These are phyloP conservation scores for Aleurites moluccanus DNA, from an alignment of 441 rosid species.

Conservation along the genomic window DNA sequence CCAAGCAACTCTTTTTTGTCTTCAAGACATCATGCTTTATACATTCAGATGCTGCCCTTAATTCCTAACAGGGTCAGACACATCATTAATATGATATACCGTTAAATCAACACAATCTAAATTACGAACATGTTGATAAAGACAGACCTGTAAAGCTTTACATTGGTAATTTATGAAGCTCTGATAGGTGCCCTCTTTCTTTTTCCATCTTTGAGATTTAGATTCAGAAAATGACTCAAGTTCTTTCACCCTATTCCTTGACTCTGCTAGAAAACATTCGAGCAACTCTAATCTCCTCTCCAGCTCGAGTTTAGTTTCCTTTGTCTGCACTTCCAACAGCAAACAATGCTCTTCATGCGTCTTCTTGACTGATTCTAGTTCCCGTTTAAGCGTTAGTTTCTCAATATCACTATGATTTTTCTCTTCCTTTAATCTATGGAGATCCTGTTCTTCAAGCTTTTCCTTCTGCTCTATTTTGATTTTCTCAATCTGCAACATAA, in stretches of 20 bases:
- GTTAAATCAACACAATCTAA: neutral
- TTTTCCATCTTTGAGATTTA: constrained; percentile 50
- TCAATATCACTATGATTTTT: constrained; percentile 53
- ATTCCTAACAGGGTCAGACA: constrained; percentile 21
- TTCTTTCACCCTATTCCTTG: constrained; percentile 57
- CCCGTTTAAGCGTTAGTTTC: constrained; percentile 61
- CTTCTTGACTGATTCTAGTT: constrained; percentile 18
- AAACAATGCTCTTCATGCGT: too few relatives aligned
- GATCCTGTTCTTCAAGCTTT: constrained; percentile 61
- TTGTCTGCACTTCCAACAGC: constrained; percentile 49
- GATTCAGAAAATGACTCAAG: constrained; percentile 58
- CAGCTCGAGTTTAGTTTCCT: constrained; percentile 45
- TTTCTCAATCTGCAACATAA: constrained; percentile 65
- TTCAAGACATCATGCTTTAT: constrained; percentile 35
- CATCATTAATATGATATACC: neutral
- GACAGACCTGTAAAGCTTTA: constrained; percentile 56
- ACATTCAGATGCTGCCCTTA: constrained; percentile 28
- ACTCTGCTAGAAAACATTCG: constrained; percentile 37
- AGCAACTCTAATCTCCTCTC: constrained; percentile 46
- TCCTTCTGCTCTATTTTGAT: constrained; percentile 65
- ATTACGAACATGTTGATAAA: constrained; percentile 2
- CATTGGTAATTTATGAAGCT: constrained; percentile 48
- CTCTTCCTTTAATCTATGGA: constrained; percentile 52
- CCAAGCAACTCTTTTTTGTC: constrained; percentile 27
- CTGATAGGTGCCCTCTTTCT: constrained; percentile 49